Evolutionary conservation across 2,329 filamentous ascomycete genomes (phyloP), one percentile per base, ranked within the genome.

Genomic region (Coniochaeta hoffmannii): DNA sequence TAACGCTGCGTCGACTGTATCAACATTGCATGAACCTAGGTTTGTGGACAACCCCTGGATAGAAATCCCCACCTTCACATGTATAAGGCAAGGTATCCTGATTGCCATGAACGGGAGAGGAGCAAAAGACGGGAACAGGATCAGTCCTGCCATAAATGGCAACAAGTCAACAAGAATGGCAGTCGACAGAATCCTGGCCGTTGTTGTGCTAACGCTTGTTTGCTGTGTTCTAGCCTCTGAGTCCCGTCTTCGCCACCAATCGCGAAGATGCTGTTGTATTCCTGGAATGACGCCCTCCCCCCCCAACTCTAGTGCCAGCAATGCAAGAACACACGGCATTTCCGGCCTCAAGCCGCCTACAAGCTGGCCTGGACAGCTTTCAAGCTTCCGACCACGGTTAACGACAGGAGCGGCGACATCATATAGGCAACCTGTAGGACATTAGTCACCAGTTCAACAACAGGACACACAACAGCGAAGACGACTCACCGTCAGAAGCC

Each of bases 401-500:
- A 64, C 1, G 68, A 68, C 24, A 73, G 56, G 2, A 73, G 53
- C 2, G 71, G 71, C 4, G 68, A 71, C n/a, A 73, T 64, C 3
- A 68, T 60, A 53, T 73, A 74, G 0, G 66, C 68, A 15, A 71
- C 63, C 69, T 71, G 50, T 10, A 34, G 3, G 3, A 6, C 9
- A 17, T 51, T 50, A 50, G 44, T 24, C 7, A 28, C 44, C 12
- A n/a, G 44, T n/a, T n/a, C n/a, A n/a, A n/a, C n/a, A n/a, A n/a
- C n/a, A n/a, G n/a, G n/a, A n/a, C n/a, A n/a, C n/a, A n/a, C n/a
- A 12, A 12, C 11, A 28, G 19, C 6, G n/a, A 34, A 22, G 15
- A 24, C n/a, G 19, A 68, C 69, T 61, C 38, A 74, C 73, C 4
- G 71, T 73, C 15, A 78, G 62, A 5, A 78, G 61, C 60, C 74